These are phyloP conservation scores for Diaporthe eres DNA, from an alignment of 2,329 filamentous ascomycete species.

Conservation along the genomic window DNA sequence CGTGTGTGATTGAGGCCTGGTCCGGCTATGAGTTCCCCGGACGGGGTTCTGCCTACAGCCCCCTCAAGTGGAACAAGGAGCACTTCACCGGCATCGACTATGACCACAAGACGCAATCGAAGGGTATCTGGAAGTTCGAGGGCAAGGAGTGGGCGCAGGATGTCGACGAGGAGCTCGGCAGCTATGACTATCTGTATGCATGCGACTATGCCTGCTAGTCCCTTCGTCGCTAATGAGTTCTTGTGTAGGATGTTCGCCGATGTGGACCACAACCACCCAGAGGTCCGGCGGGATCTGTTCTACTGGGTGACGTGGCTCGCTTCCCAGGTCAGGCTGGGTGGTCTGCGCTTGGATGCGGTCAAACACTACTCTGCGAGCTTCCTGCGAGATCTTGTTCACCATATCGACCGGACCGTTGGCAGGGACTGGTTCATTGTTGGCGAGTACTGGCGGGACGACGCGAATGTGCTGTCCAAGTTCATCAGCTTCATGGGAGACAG, in stretches of 20 bases:
- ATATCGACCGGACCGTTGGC: conserved; percentile 52
- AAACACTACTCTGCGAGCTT: conserved; percentile 54
- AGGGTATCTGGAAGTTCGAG: conserved; percentile 75
- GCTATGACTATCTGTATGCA: conserved; percentile 63
- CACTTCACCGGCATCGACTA: conserved; percentile 80
- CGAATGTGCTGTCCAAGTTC: conserved; percentile 69
- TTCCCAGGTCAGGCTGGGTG: conserved; percentile 49
- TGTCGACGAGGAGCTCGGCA: conserved; percentile 70
- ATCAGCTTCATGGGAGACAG: conserved; percentile 69
- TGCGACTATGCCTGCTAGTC: not conserved
- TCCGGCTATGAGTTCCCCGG: conserved; percentile 76
- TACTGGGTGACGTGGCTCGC: conserved; percentile 52
- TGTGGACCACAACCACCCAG: conserved; percentile 51
- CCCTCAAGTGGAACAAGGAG: conserved; percentile 74
- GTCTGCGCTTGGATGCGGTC: conserved; percentile 54
- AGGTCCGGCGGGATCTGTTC: conserved; percentile 50
- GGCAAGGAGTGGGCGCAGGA: conserved; percentile 76
- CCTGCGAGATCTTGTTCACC: conserved; percentile 47
- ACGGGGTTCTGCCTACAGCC: conserved; percentile 70
- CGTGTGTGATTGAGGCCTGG: conserved; percentile 77
- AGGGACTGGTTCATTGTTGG: conserved; percentile 75
- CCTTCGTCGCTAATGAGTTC: not conserved
- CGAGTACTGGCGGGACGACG: conserved; percentile 77
- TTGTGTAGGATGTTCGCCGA: conserved; percentile 52
- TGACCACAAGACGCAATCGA: conserved; percentile 67